These are phyloP conservation scores for Wickerhamiella nectarea DNA, from an alignment of 805 yeast species.

Conservation along the genomic window DNA sequence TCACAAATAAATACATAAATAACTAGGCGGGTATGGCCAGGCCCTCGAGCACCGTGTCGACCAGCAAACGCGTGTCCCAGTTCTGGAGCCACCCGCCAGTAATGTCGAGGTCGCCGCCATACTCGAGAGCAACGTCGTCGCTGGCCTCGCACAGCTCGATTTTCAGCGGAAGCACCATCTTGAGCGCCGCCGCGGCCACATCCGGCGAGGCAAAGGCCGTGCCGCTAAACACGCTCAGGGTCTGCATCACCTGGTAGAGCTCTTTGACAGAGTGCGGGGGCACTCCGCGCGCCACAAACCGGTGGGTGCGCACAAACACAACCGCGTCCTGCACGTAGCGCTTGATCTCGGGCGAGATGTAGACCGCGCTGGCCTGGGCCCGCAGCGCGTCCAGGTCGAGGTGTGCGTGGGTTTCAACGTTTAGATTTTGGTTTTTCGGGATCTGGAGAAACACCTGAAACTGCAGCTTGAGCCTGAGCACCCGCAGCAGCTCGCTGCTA, in stretches of 20 bases:
- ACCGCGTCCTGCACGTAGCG: conserved; percentile 46
- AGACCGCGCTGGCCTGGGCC: conserved; percentile 17
- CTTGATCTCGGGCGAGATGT: conserved; percentile 36
- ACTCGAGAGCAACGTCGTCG: conserved; percentile 39
- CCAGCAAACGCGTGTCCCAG: conserved; percentile 36
- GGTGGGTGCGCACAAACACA: conserved; percentile 38
- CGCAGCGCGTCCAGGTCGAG: not conserved
- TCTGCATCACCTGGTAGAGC: conserved; percentile 28
- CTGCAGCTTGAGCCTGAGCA: not conserved
- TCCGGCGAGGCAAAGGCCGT: conserved; percentile 38
- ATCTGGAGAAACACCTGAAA: not conserved
- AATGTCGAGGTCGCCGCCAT: conserved; percentile 40
- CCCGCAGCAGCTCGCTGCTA: not conserved
- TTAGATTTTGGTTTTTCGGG: not conserved
- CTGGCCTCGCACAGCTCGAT: conserved; percentile 29
- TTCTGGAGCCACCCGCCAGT: conserved; percentile 31
- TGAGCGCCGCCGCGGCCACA: conserved; percentile 37
- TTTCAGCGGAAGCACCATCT: conserved; percentile 36
- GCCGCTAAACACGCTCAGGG: conserved; percentile 33
- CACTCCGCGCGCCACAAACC: conserved; percentile 41
- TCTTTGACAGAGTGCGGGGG: conserved; percentile 36
- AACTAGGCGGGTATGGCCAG: conserved; percentile 40
- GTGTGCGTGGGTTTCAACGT: not conserved
- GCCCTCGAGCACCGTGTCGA: conserved; percentile 38
- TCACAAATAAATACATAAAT: too few species aligned